These are phyloP conservation scores for Dendrothele bispora DNA, from an alignment of 768 basidiomycete genomes.

Conservation along the genomic window DNA sequence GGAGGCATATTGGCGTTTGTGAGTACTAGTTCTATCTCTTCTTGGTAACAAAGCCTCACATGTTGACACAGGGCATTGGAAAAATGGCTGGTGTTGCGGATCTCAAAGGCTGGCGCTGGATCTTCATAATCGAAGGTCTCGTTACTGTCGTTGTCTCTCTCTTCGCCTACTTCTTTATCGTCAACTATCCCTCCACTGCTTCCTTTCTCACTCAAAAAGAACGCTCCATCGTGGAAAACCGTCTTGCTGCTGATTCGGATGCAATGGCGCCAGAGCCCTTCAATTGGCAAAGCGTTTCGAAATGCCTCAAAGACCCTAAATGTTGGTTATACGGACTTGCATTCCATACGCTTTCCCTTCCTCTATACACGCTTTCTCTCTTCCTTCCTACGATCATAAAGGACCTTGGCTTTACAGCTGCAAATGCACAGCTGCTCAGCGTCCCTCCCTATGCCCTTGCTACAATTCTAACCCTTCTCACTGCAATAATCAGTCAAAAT, in stretches of 20 bases:
- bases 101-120: conserved; percentile 62
- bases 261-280: conserved; percentile 53
- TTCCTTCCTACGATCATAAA: conserved; percentile 67
- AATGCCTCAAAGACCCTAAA: conserved; percentile 57
- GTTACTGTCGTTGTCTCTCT: conserved; percentile 48
- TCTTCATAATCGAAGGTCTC: conserved; percentile 58
- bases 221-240: conserved; percentile 45
- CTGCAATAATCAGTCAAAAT: conserved; percentile 52
- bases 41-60: conserved; percentile 59
- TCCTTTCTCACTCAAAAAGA: conserved; percentile 52
- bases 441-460: conserved; percentile 60
- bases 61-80: conserved; percentile 52
- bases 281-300: conserved; percentile 55
- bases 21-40: neutral
- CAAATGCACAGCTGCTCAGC: conserved; percentile 66
- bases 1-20: conserved; percentile 39
- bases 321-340: conserved; percentile 61
- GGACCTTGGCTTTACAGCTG: conserved; percentile 53
- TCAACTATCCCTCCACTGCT: conserved; percentile 38
- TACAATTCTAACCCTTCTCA: conserved; percentile 45
- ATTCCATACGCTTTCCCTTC: conserved; percentile 64
- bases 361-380: conserved; percentile 55
- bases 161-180: conserved; percentile 29
- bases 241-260: conserved; percentile 54
- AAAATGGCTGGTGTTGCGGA: conserved; percentile 65